phyloP scores from a whole-genome alignment of 2,329 filamentous ascomycete species.

The Aureobasidium sp. region DNA sequence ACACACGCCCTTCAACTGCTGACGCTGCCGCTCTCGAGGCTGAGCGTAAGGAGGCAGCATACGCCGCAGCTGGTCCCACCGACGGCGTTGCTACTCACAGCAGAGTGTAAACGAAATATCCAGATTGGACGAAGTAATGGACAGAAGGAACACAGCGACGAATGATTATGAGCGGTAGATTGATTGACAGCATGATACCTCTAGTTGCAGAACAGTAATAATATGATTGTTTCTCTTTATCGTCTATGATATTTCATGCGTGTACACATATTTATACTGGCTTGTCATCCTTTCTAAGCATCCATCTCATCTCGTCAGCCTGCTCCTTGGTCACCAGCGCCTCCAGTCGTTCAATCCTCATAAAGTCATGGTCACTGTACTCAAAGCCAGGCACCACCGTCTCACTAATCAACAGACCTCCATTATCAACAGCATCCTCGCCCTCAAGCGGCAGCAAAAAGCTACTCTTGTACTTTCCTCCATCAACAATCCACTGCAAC shows the following conservation, averaged over 20 bases:
- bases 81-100: constrained; percentile 8
- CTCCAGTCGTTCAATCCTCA: constrained; percentile 42
- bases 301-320: constrained; percentile 38
- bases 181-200: constrained; percentile 3
- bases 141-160: not conserved
- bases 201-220: constrained; percentile 1
- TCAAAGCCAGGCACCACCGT: constrained; percentile 62
- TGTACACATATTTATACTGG: not conserved
- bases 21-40: constrained; percentile 14
- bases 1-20: not conserved
- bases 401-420: constrained; percentile 56
- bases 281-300: constrained; percentile 25
- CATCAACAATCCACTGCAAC: constrained; percentile 61
- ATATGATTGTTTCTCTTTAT: not conserved
- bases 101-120: not conserved
- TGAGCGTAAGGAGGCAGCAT: constrained; percentile 1
- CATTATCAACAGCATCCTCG: constrained; percentile 24
- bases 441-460: constrained; percentile 44
- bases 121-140: not conserved
- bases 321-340: constrained; percentile 45
- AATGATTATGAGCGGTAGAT: not conserved
- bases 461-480: constrained; percentile 57
- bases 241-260: not conserved
- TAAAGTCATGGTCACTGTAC: constrained; percentile 58
- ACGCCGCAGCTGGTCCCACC: constrained; percentile 2